Conservation (phyloP, 495 filamentous ascomycete species). For the Xylaria telfairii region DNA sequence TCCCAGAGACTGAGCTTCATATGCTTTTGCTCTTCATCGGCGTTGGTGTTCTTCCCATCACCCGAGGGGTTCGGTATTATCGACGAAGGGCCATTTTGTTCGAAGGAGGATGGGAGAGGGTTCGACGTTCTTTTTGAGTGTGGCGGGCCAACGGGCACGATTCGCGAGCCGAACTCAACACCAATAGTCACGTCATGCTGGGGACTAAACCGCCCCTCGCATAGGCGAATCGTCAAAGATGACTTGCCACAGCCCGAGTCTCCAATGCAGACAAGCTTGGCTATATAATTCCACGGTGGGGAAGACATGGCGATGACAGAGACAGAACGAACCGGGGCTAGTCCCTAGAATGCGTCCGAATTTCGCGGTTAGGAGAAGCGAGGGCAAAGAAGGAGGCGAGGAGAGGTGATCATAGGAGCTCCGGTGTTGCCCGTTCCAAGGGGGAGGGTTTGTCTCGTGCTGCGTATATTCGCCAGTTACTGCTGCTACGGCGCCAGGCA, state of each 20-base stretch:
- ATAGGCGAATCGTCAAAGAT: conserved; percentile 87
- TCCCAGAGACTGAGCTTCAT: conserved; percentile 88
- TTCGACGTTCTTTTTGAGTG: conserved; percentile 43
- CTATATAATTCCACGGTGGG: conserved; percentile 92
- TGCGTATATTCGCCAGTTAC: neutral
- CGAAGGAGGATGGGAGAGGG: conserved; percentile 33
- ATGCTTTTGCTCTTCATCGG: conserved; percentile 63
- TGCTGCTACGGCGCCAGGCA: neutral
- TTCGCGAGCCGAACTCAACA: conserved; percentile 94
- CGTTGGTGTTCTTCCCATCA: conserved; percentile 11
- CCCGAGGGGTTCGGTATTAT: conserved; percentile 31
- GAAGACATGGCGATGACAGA: conserved; percentile 58
- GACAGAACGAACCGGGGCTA: conserved; percentile 9
- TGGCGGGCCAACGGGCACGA: conserved; percentile 90
- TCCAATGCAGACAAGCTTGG: conserved; percentile 96
- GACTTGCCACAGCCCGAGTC: conserved; percentile 95
- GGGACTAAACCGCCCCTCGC: conserved; percentile 92
- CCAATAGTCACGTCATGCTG: conserved; percentile 98
- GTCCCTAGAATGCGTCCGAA: conserved; percentile 1
- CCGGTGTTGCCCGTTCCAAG: neutral
- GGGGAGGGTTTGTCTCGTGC: neutral
- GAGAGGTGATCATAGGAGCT: neutral
- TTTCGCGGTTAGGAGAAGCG: too few species aligned
- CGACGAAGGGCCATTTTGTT: conserved; percentile 47
- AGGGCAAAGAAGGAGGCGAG: too few species aligned